These are phyloP conservation scores for Suillus americanus DNA, from an alignment of 768 basidiomycete species.

Conservation along the genomic window DNA sequence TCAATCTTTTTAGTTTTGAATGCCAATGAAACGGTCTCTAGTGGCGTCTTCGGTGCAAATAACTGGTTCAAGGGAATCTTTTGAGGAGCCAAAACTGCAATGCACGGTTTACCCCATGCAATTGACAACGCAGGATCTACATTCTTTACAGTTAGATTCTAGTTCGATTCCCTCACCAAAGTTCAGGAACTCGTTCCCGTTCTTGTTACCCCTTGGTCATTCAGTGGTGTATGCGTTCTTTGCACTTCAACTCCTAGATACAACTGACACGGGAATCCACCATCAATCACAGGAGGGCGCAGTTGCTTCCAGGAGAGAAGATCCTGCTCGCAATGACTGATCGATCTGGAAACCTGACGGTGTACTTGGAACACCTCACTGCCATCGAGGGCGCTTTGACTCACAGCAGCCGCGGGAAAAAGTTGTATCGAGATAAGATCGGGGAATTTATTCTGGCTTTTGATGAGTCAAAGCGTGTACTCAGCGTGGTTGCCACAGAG, in stretches of 20 bases:
- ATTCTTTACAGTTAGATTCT: constrained; percentile 26
- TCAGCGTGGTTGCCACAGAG: constrained; percentile 43
- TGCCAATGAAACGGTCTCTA: neutral
- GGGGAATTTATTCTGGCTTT: constrained; percentile 47
- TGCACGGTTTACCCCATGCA: constrained; percentile 27
- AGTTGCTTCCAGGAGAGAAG: constrained; percentile 41
- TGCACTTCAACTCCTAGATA: neutral
- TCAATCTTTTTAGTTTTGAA: neutral
- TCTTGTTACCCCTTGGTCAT: constrained; percentile 19
- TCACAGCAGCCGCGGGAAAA: constrained; percentile 24
- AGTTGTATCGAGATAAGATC: constrained; percentile 44
- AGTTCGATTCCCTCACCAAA: constrained; percentile 21
- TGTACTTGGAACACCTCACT: constrained; percentile 39
- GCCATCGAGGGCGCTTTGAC: constrained; percentile 33
- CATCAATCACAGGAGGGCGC: constrained; percentile 28
- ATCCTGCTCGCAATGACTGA: constrained; percentile 44
- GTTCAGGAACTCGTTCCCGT: constrained; percentile 17
- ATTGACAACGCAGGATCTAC: constrained; percentile 27
- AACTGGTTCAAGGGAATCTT: constrained; percentile 17
- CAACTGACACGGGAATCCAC: neutral
- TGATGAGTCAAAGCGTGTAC: constrained; percentile 50
- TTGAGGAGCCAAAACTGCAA: constrained; percentile 17
- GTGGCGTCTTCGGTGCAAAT: constrained; percentile 2
- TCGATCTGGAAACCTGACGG: constrained; percentile 28
- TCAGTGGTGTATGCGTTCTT: constrained; percentile 10